Evolutionary conservation across 192 early-diverging fungal genomes (phyloP), one percentile per base, ranked within the genome.

Genomic region (Diversispora epigaea): DNA sequence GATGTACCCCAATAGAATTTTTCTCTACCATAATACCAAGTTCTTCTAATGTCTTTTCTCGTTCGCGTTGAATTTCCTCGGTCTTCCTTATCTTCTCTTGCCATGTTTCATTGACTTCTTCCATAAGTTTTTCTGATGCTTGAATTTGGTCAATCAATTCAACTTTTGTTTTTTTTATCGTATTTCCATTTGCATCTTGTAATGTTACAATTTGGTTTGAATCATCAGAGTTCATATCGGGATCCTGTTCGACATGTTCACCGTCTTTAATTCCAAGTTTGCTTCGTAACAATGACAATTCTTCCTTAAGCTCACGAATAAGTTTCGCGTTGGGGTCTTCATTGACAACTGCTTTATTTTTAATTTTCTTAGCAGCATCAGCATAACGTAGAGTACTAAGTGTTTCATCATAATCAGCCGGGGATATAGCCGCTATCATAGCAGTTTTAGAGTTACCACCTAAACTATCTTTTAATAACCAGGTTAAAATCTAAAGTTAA

Each of bases 281-380:
- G 11, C 79, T 83, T 15, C 87, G 84, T 21, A 97, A 80, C 52
- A 82, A 82, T 19, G 82, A 81, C 2, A 97, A 81, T 75, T 97
- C 95, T 40, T 91, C 89, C 77, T 93, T 90, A 15, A 97, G 84
- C 78, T 95, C 91, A 56, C 91, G 86, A 67, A 97, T 90, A 4
- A 94, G 78, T 66, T 85, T 89, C 12, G 84, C 88, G 56, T 90
- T 90, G 0, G 93, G 91, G 72, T 95, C 93, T 79, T 97, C 95
- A 79, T 97, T 97, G 56, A 97, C 91, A 0, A 93, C 86, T 10
- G 95, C 94, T 78, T 91, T 91, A 78, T 95, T 97, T 77, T 95
- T 90, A 79, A 97, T 95, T 55, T 86, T 87, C 78, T 95, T 96
- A 21, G 95, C 96, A 47, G 94, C 89, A 72, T 96, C 93, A 4